Conservation (phyloP, 768 basidiomycete genomes). For the Favolaschia claudopus region DNA sequence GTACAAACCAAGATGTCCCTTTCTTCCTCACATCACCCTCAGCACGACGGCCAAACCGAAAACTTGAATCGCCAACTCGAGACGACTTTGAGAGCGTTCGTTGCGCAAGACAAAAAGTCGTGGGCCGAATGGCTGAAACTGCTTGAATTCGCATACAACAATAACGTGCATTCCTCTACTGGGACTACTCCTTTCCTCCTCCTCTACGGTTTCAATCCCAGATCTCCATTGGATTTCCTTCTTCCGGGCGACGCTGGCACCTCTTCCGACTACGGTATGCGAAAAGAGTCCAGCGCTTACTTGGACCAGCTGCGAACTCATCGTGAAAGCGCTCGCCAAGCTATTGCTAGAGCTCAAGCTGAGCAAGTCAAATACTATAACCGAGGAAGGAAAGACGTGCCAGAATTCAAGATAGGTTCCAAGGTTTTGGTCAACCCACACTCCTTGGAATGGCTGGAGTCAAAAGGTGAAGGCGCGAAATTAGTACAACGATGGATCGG, state of each 20-base stretch:
- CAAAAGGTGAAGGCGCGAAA: conserved; percentile 26
- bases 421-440: conserved; percentile 29
- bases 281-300: too few relatives aligned
- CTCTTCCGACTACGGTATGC: too few relatives aligned
- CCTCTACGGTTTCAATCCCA: not conserved
- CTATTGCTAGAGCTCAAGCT: not conserved
- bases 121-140: not conserved
- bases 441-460: conserved; percentile 21
- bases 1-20: too few relatives aligned
- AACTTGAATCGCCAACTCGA: too few relatives aligned
- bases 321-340: too few relatives aligned
- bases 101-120: not conserved
- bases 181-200: not conserved
- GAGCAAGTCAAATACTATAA: not conserved
- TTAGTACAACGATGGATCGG: conserved; percentile 20
- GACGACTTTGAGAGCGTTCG: not conserved
- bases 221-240: not conserved
- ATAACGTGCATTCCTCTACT: too few relatives aligned
- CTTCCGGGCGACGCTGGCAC: too few relatives aligned
- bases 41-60: too few relatives aligned
- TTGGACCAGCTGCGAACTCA: too few relatives aligned
- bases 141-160: not conserved
- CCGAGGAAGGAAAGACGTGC: not conserved
- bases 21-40: too few relatives aligned
- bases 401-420: not conserved